Base-by-base conservation (phyloP, 2,329 filamentous ascomycete genomes). In the Decorospora gaudefroyi region DNA sequence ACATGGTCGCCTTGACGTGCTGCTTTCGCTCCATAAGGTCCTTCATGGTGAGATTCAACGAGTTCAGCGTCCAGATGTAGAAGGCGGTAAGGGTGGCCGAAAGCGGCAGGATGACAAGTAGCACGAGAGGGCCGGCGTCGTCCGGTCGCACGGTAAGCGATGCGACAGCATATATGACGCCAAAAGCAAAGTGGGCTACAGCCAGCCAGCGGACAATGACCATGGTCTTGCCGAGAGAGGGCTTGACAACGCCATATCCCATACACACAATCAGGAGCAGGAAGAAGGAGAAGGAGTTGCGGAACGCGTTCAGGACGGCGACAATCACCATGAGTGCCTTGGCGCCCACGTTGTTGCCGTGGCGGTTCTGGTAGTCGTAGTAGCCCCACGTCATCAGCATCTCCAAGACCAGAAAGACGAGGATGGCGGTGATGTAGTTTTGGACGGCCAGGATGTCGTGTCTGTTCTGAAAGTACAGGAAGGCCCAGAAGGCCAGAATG, bases 301-400 rank as follows among this genome's bases (percentile, higher is more conserved):
- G 83, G 42, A 86, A 91, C 4, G 93, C 93, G 67, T 96, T 97
- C 30, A 99, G 79, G 16, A 97, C 79, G 25, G 90, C 90, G n/a
- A 96, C 92, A 16, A 96, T 75, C 12, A 96, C 84, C 73, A 99
- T 87, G 43, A 97, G 78, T 4, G 86, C 87, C 69, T 95, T 96
- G 44, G 90, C 84, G 30, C 88, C 85, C 2, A 86, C 70, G 64
- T 90, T 96, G 39, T 89, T 83, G 27, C 93, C 93, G 65, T 96
- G 84, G 26, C 87, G 82, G 70, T 99, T 99, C 67, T 95, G 84
- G 69, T 88, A 97, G 73, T 99, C 93, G 70, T 97, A 99, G 75
- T 95, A 99, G 29, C 90, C 90, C 93, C 93, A 99, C 2, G 93
- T 99, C 82, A 97, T 91, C 64, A 97, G 77, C 85, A 97, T 96